These are phyloP conservation scores for Drosera capensis DNA, from an alignment of 148 eudicot genomes.

Conservation along the genomic window DNA sequence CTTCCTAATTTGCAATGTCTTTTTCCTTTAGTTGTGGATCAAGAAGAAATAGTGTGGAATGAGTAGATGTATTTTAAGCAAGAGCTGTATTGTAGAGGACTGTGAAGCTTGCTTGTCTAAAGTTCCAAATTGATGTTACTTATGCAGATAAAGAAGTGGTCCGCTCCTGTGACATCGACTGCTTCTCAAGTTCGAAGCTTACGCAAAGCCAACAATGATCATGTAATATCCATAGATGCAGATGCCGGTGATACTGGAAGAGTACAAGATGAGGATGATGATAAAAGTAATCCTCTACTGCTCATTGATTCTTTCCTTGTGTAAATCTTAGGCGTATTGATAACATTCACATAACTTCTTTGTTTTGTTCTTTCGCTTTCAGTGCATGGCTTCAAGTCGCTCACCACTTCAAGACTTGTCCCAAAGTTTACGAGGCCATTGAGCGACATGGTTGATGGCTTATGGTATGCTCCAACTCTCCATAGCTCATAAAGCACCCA, in stretches of 20 bases:
- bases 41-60: no score
- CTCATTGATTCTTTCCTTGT: background rate
- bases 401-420: constrained; percentile 65
- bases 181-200: constrained; percentile 85
- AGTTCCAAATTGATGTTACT: constrained; percentile 10
- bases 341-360: constrained; percentile 3
- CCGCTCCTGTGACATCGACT: constrained; percentile 39
- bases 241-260: constrained; percentile 32
- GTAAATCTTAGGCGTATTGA: no score
- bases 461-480: constrained; percentile 47
- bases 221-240: constrained; percentile 76
- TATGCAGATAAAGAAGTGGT: constrained; percentile 72
- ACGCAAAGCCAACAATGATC: constrained; percentile 81
- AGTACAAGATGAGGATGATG: constrained; percentile 83
- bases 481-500: background rate
- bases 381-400: constrained; percentile 99
- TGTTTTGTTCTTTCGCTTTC: constrained; percentile 10
- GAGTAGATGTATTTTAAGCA: no score
- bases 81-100: no score
- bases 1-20: no score
- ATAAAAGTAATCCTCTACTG: constrained; percentile 50
- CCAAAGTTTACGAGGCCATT: constrained; percentile 94
- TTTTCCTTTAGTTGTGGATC: no score
- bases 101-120: background rate
- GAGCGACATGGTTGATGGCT: constrained; percentile 81